Evolutionary conservation across 768 basidiomycete genomes (phyloP), one percentile per base, ranked within the genome.

Genomic region (Suillus subluteus): DNA sequence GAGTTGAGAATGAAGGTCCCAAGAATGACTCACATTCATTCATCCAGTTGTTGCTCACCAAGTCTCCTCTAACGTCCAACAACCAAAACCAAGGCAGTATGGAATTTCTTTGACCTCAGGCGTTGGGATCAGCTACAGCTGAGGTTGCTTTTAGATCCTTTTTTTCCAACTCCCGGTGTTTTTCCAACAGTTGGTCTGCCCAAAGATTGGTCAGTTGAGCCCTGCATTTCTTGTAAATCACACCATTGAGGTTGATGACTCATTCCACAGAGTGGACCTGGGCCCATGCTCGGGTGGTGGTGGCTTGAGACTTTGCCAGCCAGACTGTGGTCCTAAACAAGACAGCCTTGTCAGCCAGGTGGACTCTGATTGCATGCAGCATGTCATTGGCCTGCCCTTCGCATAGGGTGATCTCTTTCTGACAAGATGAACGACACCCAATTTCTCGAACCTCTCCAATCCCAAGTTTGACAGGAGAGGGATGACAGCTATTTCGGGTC

Each of bases 321-420:
- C 62, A 2, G 44, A 66, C 38, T 2, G 35, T 54, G 2, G 50
- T 63, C 6, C 62, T 13, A 16, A 55, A 66, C 1, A 66, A 37
- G 8, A 66, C 62, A 1, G 67, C 58, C 46, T 70, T 70, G 8
- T 71, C 23, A 1, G 65, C 65, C 11, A 71, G 50, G 2, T 62
- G 52, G 2, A 64, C 8, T 6, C 63, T 6, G 9, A 72, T 18
- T 3, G 44, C 40, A 1, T 72, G 63, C 7, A 72, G 62, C 18
- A 59, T 58, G 43, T 72, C 69, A 40, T 52, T 52, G 1, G 50
- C 50, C 26, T 52, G 26, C 3, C 50, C 50, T 6, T 52, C 50
- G 15, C 26, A 7, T 0, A 52, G 50, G 1, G 26, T 15, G 3
- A 23, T 30, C 6, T 52, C 50, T 30, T 13, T 16, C 26, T 15